These are phyloP conservation scores for Clohesyomyces aquaticus DNA, from an alignment of 495 filamentous ascomycete species.

Conservation along the genomic window DNA sequence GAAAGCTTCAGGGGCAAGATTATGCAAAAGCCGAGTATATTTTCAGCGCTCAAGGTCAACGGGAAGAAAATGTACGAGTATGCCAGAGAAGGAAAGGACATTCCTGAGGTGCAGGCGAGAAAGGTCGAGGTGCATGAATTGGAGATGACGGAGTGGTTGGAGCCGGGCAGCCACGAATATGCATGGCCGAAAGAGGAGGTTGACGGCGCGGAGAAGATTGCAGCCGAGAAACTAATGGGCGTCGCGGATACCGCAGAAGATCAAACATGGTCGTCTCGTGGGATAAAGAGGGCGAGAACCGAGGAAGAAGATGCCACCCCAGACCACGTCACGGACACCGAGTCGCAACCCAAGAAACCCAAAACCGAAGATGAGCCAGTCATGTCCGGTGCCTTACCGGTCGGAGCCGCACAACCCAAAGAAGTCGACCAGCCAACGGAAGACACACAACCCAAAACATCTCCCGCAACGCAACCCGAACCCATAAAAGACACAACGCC, in stretches of 20 bases:
- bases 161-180: slow-evolving; percentile 74
- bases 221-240: slow-evolving; percentile 66
- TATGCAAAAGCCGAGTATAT: slow-evolving; percentile 89
- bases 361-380: slow-evolving; percentile 23
- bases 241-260: no score
- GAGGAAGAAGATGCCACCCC: slow-evolving; percentile 9
- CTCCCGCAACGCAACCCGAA: not conserved
- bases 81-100: slow-evolving; percentile 86
- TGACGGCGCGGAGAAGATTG: slow-evolving; percentile 67
- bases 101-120: slow-evolving; percentile 62
- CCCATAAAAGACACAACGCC: slow-evolving; percentile 5
- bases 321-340: slow-evolving; percentile 14
- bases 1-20: slow-evolving; percentile 79
- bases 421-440: not conserved
- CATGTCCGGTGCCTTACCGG: slow-evolving; percentile 39
- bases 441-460: not conserved
- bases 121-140: slow-evolving; percentile 75
- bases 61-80: slow-evolving; percentile 96
- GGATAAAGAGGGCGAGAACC: slow-evolving; percentile 14
- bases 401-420: not conserved
- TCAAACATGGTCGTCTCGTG: no score
- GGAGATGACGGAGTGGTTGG: slow-evolving; percentile 85
- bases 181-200: slow-evolving; percentile 77
- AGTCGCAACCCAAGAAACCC: slow-evolving; percentile 22
- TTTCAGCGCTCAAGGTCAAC: slow-evolving; percentile 86